phyloP scores from a whole-genome alignment of 768 basidiomycete species.

The Xerocomellus amylosporus region DNA sequence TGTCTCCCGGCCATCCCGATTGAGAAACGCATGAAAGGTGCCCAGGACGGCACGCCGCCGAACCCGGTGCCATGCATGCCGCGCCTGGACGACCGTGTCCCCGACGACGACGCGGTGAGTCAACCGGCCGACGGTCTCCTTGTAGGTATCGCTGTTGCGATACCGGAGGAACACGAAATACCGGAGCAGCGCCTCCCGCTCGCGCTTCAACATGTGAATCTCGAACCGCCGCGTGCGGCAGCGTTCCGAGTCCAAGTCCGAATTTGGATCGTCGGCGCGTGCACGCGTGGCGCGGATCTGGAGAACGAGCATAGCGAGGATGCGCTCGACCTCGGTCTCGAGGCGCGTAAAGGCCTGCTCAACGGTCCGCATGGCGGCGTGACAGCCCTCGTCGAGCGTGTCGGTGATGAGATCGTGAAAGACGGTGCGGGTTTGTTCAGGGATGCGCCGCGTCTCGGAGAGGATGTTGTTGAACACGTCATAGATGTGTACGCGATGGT shows the following conservation, averaged over 20 bases:
- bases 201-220: constrained; percentile 19
- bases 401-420: constrained; percentile 42
- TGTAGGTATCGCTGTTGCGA: constrained; percentile 50
- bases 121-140: constrained; percentile 33
- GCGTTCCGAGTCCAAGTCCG: background rate
- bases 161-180: constrained; percentile 59
- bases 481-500: constrained; percentile 48
- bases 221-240: constrained; percentile 17
- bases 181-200: constrained; percentile 42
- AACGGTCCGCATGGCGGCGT: constrained; percentile 38
- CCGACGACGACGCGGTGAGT: constrained; percentile 26
- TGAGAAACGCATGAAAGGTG: constrained; percentile 30
- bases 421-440: constrained; percentile 34
- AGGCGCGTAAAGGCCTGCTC: constrained; percentile 43
- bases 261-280: background rate
- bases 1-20: constrained; percentile 6
- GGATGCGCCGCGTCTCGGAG: constrained; percentile 42
- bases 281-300: constrained; percentile 24
- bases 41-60: constrained; percentile 28
- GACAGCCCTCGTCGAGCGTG: constrained; percentile 36
- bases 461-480: constrained; percentile 52
- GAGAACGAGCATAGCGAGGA: constrained; percentile 37
- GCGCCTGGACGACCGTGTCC: constrained; percentile 16
- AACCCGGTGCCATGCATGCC: constrained; percentile 28
- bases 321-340: constrained; percentile 41